Evolutionary conservation across 2,329 filamentous ascomycete species (phyloP).

Genomic region (Trichoderma koningii): DNA sequence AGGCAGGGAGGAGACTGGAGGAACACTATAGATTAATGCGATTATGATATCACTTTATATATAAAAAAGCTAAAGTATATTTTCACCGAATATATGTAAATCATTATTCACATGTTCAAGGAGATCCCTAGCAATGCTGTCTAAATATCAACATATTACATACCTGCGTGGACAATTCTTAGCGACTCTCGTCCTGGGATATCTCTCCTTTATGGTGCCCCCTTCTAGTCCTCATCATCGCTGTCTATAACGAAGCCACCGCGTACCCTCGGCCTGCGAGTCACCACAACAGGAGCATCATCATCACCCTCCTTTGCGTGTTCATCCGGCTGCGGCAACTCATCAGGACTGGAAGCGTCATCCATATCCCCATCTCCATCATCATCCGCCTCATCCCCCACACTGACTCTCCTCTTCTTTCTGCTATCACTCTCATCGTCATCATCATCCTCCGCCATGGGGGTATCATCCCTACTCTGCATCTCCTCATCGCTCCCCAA

Average conservation of each 20-base stretch:
- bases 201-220: background rate
- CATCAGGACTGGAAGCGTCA: constrained; percentile 26
- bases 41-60: background rate
- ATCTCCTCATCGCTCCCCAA: constrained; percentile 33
- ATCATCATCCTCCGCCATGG: constrained; percentile 37
- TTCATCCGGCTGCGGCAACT: constrained; percentile 18
- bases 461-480: constrained; percentile 27
- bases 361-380: constrained; percentile 35
- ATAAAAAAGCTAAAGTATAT: background rate
- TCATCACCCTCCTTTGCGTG: constrained; percentile 38
- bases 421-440: constrained; percentile 36
- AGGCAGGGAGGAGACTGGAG: background rate
- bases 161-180: background rate
- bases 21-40: background rate
- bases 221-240: constrained; percentile 55
- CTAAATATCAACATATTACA: background rate
- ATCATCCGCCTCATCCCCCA: constrained; percentile 30
- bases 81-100: background rate
- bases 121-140: constrained; percentile 4
- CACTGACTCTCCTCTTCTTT: constrained; percentile 38
- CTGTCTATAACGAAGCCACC: constrained; percentile 62
- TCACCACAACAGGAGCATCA: constrained; percentile 32
- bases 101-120: constrained; percentile 13
- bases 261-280: constrained; percentile 49
- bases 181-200: no score